Evolutionary conservation across 345 rosid genomes (phyloP).

Genomic region (Gossypium rotundifolium): DNA sequence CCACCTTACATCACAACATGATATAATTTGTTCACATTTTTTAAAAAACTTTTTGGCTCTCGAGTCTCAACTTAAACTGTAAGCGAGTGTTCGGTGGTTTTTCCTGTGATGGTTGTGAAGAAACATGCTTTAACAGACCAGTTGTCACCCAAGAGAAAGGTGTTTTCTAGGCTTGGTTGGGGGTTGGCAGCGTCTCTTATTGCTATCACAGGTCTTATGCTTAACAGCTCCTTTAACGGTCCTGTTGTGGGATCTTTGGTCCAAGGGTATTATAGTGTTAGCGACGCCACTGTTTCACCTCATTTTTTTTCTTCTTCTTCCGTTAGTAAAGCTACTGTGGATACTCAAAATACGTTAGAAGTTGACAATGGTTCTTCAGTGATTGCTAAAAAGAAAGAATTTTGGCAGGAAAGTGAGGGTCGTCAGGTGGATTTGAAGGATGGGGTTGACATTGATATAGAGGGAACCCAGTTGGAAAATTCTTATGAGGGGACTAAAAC

Average conservation of each 20-base stretch:
- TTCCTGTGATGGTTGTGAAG: constrained; percentile 36
- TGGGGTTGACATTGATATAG: not conserved
- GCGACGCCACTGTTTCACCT: constrained; percentile 25
- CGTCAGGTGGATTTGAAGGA: constrained; percentile 1
- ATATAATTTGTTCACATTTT: not conserved
- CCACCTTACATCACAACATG: not conserved
- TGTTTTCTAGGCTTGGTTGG: constrained; percentile 41
- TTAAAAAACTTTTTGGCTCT: not conserved
- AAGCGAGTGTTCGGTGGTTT: not conserved
- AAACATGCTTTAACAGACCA: constrained; percentile 37
- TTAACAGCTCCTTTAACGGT: constrained; percentile 33
- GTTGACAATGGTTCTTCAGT: not conserved
- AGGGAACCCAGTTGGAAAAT: constrained; percentile 15
- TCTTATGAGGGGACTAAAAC: not conserved
- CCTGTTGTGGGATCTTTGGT: constrained; percentile 39
- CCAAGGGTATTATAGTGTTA: constrained; percentile 31
- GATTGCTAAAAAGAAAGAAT: not conserved
- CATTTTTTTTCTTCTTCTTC: constrained; percentile 24
- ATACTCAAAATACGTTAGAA: not conserved
- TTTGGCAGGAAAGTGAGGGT: not conserved
- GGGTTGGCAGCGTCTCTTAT: constrained; percentile 42
- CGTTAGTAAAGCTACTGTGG: not conserved
- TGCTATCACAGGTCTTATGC: constrained; percentile 36
- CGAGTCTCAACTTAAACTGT: not conserved
- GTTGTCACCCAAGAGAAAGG: constrained; percentile 33